Evolutionary conservation across 495 filamentous ascomycete genomes (phyloP), one percentile per base, ranked within the genome.

Genomic region (Daldinia vernicosa): DNA sequence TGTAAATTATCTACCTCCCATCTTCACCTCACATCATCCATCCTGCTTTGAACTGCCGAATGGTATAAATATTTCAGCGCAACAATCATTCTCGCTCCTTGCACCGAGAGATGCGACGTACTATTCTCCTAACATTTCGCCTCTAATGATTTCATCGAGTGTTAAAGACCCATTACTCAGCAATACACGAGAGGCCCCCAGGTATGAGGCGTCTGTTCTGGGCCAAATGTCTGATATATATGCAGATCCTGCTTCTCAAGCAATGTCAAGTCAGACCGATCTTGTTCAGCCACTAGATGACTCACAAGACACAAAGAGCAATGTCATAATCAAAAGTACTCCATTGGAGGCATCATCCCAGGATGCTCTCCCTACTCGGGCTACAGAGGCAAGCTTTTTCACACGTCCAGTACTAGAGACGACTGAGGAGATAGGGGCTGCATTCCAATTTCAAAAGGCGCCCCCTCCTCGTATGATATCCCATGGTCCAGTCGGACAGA

Each of bases 361-460:
- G 33, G 22, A 35, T 40, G 15, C n/a, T 14, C 32, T 12, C 12
- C 27, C 65, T 3, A 54, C 39, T 12, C 39, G 37, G 45, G n/a
- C 33, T 8, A n/a, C 22, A 19, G 53, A 33, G 2, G 33, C 28
- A 6, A 50, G n/a, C 6, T 61, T 33, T 33, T 69, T 73, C 27
- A 50, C 57, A n/a, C 66, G 61, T 19, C 70, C 70, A 17, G 43
- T 17, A 30, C 58, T 73, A 19, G 66, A 73, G 24, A 73, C 70
- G 6, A 27, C 70, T 1, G 66, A 73, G 17, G 70, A 73, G 19
- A 69, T 73, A 43, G 66, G 32, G 19, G 66, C 66, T 40, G 40
- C 33, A 8, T 69, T 73, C 45, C 66, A 66, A 55, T 73, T 58
- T 12, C 66, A 69, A 35, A 63, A 27, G 27, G 50, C 62, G 22